Base-by-base conservation (phyloP, 352 stramenopile genomes). In the Pythium rishiriense region DNA sequence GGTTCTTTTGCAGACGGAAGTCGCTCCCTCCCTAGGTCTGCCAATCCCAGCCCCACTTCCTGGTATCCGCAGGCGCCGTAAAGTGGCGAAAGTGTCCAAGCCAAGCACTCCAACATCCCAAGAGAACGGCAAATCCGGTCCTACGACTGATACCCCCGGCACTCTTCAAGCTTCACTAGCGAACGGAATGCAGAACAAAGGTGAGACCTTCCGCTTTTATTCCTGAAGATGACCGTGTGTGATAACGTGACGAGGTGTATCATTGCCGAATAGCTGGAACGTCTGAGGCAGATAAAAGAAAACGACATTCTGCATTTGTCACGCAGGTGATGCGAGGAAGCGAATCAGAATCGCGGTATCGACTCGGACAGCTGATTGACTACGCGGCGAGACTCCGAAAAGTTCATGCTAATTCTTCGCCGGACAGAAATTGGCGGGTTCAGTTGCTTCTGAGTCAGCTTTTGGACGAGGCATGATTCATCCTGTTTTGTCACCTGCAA, bases 1-100 rank as follows among this genome's bases (percentile, higher is more conserved):
- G 5, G 17, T 15, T 28, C 17, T 31, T 28, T 17, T 42, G 11
- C 35, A 64, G 57, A 64, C 31, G 15, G 57, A 64, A 31, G 57
- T 64, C 11, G 57, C 57, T 28, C 57, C 57, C 1, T 64, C 57
- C 3, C 57, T 64, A 17, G 46, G 57, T 57, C 12, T 56, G 14
- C 57, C 35, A 8, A 15, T 56, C 19, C 57, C 43, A 47, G 41
- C 57, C 11, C 12, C 57, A 19, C 31, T 43, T 12, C 21, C 57
- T 2, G 47, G 22, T 11, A 21, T 45, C 49, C 46, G 57, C 5
- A 64, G 49, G 56, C 43, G 47, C 5, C 57, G 57, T 21, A 64
- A 50, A 17, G 17, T 48, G 41, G 35, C 15, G 29, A 39, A 42
- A 24, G 25, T 21, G 3, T 14, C 46, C 15, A 64, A 55, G 17